Evolutionary conservation across 139 green algal genomes (phyloP).

Genomic region (Chara braunii): DNA sequence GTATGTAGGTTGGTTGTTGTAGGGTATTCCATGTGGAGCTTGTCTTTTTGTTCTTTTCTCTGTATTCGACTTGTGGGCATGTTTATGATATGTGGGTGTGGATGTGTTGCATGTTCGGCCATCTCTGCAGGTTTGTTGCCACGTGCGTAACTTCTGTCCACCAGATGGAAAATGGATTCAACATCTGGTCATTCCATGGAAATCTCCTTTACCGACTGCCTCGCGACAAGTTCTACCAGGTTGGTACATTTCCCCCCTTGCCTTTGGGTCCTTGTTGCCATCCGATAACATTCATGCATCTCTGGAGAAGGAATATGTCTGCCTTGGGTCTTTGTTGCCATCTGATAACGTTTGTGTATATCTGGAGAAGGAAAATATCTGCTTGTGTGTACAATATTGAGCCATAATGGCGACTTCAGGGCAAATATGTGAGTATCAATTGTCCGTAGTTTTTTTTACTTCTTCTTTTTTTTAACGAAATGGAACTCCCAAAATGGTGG

Average conservation of each 20-base stretch:
- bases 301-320: background rate
- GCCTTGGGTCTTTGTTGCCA: background rate
- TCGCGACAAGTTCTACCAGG: slow-evolving; percentile 73
- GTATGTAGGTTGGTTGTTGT: too few species aligned
- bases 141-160: slow-evolving; percentile 76
- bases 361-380: background rate
- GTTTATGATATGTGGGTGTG: too few species aligned
- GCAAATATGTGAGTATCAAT: background rate
- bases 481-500: too few species aligned
- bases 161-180: slow-evolving; percentile 96
- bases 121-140: slow-evolving; percentile 78
- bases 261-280: background rate
- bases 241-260: background rate
- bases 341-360: background rate
- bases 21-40: too few species aligned
- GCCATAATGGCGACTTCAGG: background rate
- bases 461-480: background rate
- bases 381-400: background rate
- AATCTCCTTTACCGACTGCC: slow-evolving; percentile 68
- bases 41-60: too few species aligned
- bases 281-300: background rate
- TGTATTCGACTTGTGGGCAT: too few species aligned
- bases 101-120: too few species aligned
- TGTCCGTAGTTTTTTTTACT: background rate
- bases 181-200: slow-evolving; percentile 88